Base-by-base conservation (phyloP, 1,284 basidiomycete species). In the Lignosus rhinocerotis region DNA sequence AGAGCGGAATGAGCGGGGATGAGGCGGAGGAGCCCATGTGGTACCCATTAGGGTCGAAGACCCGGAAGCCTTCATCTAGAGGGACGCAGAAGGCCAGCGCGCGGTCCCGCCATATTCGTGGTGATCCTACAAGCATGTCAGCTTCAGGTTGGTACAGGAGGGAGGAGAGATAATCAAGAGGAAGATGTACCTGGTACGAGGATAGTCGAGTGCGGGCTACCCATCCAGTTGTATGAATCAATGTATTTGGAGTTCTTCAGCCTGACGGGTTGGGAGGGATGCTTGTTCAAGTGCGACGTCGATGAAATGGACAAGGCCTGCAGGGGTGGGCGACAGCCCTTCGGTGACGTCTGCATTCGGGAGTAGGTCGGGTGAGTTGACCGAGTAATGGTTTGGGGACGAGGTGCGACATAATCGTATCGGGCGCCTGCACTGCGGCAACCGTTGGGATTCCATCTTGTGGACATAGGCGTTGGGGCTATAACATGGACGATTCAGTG, bases 181-280 rank as follows among this genome's bases (percentile, higher is more conserved):
- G 6, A 17, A 17, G n/a, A 43, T 21, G 10, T 45, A 80, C 83
- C 82, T 58, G 83, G 83, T 14, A 84, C 80, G 32, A 82, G 69
- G 36, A 85, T 83, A 0, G 81, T 81, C 0, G 83, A 80, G 7
- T 71, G 64, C 0, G 47, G n/a, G 56, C 62, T 48, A 58, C 78
- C 74, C 16, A 73, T 63, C 83, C 84, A 85, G 57, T 80, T 82
- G 68, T 85, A 86, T 0, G 84, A 85, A 3, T 80, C 81, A 51
- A 84, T 71, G 53, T 76, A 80, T 19, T 76, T 58, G 48, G 61
- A 44, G 41, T 58, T 52, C 38, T 57, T 53, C n/a, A 57, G 25
- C 33, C 42, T 46, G 51, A 59, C 36, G 0, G 59, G 47, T 5
- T 6, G 7, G 10, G n/a, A 6, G 25, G 25, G 17, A 7, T 32